Evolutionary conservation across 768 basidiomycete genomes (phyloP).

Genomic region (Phaeolepiota aurea): DNA sequence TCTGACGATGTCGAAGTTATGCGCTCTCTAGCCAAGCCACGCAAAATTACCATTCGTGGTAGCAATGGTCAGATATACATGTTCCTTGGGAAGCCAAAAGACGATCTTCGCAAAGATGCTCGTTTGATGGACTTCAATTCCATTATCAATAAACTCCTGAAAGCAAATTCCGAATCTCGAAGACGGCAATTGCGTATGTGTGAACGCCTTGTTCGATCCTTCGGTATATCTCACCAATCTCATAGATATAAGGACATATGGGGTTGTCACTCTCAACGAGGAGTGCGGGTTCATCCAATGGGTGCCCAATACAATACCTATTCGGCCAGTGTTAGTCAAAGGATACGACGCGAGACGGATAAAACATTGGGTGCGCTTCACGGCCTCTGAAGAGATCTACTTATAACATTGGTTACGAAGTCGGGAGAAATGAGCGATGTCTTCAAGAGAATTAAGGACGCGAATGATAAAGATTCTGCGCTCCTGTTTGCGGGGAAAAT

Average conservation of each 20-base stretch:
- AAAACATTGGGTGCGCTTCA: conserved; percentile 29
- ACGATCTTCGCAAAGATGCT: conserved; percentile 95
- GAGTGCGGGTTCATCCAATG: conserved; percentile 98
- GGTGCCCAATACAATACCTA: conserved; percentile 87
- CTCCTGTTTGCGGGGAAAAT: conserved; percentile 46
- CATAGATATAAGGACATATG: conserved; percentile 90
- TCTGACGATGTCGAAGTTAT: conserved; percentile 83
- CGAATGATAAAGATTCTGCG: conserved; percentile 39
- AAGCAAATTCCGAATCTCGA: conserved; percentile 89
- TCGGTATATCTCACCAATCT: neutral
- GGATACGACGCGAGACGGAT: conserved; percentile 46
- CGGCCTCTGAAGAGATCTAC: conserved; percentile 1
- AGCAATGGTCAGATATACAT: conserved; percentile 79
- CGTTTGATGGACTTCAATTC: conserved; percentile 97
- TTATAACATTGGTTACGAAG: conserved; percentile 20
- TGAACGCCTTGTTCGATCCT: neutral
- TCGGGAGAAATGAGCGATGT: conserved; percentile 31
- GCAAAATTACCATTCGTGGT: conserved; percentile 81
- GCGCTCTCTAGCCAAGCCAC: conserved; percentile 84
- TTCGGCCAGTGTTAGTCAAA: conserved; percentile 68
- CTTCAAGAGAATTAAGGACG: conserved; percentile 44
- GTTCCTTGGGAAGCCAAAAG: conserved; percentile 95
- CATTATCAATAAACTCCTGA: conserved; percentile 94
- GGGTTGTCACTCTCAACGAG: conserved; percentile 96
- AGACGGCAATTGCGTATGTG: conserved; percentile 79